Conservation (phyloP, 2,329 filamentous ascomycete genomes). For the Diaporthe eres region DNA sequence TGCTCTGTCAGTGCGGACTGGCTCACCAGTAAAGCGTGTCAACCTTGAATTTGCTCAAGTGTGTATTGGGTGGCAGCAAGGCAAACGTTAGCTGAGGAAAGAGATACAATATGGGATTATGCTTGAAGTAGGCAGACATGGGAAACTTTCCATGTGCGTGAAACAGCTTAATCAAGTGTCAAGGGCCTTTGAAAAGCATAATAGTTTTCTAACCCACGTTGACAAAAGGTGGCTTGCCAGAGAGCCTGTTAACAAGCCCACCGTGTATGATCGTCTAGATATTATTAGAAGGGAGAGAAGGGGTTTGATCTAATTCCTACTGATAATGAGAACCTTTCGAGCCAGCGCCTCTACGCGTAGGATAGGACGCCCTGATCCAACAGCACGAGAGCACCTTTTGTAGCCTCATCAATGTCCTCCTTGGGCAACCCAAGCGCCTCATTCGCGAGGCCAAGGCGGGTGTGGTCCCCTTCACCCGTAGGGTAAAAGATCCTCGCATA, state of each 20-base stretch:
- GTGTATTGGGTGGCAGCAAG: too few species aligned
- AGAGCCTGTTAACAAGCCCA: too few species aligned
- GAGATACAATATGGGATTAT: background rate
- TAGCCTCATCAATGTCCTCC: constrained; percentile 71
- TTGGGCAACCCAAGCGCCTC: constrained; percentile 66
- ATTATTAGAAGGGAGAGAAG: background rate
- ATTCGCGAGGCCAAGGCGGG: constrained; percentile 61
- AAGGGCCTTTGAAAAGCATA: background rate
- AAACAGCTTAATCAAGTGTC: background rate
- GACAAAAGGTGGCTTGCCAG: background rate
- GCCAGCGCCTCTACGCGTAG: background rate
- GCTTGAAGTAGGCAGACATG: background rate
- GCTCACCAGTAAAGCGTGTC: background rate
- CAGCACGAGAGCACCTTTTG: constrained; percentile 62
- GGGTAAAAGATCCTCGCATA: constrained; percentile 70
- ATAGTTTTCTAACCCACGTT: background rate
- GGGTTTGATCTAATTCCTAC: background rate
- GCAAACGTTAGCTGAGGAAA: background rate
- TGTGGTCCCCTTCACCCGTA: constrained; percentile 55
- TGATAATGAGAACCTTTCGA: background rate
- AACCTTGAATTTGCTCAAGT: background rate
- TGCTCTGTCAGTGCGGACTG: background rate
- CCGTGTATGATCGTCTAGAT: background rate
- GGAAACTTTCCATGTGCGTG: background rate
- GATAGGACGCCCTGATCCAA: constrained; percentile 13